Percentiles rank a stretch among this genome's conserved stretches.
Evolutionary conservation across 2,329 filamentous ascomycete genomes (phyloP).

Genomic region (Dactylellina drechsleri): DNA sequence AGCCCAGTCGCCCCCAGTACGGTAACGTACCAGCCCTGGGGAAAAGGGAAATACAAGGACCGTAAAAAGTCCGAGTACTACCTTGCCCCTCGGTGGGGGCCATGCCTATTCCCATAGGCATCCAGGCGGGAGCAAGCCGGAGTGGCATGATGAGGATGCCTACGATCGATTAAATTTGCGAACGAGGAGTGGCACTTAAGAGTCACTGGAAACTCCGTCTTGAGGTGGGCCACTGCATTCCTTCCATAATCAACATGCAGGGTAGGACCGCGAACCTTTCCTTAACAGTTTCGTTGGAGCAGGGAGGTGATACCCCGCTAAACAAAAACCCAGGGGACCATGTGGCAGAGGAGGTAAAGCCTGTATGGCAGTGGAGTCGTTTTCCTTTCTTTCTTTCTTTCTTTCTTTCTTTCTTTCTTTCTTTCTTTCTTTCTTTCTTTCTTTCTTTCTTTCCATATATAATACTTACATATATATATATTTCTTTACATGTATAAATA

Average conservation of each 20-base stretch:
- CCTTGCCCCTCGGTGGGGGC: conserved; percentile 11
- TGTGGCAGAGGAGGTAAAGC: background rate
- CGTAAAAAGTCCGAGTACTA: conserved; percentile 33
- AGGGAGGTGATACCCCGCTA: conserved; percentile 14
- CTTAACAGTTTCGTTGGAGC: conserved; percentile 24
- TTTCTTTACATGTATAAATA: background rate
- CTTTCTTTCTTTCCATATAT: background rate
- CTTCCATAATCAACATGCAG: conserved; percentile 18
- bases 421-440: background rate
- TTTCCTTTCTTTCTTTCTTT: background rate
- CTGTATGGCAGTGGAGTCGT: background rate
- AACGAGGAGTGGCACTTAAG: conserved; percentile 15
- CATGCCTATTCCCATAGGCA: background rate
- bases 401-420: background rate
- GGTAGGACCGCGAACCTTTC: conserved; percentile 40
- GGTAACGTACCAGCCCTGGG: background rate
- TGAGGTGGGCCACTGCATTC: conserved; percentile 14
- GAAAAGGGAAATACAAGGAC: conserved; percentile 30
- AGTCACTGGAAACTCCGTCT: conserved; percentile 13
- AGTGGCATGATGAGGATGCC: background rate
- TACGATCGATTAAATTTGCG: background rate
- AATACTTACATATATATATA: no score
- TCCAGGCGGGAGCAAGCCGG: background rate
- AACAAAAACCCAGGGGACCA: conserved; percentile 2
- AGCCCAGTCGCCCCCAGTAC: background rate